phyloP scores from a whole-genome alignment of 805 yeast genomes.

The Candida andamanensis region DNA sequence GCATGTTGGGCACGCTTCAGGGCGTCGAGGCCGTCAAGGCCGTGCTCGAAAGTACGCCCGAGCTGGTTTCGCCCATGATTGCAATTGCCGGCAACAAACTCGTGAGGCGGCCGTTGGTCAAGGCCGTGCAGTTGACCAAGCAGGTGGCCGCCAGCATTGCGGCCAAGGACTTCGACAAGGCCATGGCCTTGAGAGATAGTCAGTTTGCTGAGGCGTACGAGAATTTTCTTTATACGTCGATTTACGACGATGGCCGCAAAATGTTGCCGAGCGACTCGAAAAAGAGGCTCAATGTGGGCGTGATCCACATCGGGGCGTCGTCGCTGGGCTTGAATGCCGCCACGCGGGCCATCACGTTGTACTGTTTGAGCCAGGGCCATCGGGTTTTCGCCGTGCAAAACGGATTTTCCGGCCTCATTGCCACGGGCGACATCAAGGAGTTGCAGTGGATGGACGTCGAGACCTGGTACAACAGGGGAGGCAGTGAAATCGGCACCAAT shows the following conservation, averaged over 20 bases:
- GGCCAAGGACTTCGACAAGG: constrained; percentile 59
- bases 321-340: constrained; percentile 76
- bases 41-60: constrained; percentile 61
- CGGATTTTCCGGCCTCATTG: constrained; percentile 67
- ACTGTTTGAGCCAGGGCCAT: constrained; percentile 74
- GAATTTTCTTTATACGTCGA: constrained; percentile 54
- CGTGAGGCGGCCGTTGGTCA: constrained; percentile 61
- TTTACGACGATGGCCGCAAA: constrained; percentile 30
- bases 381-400: constrained; percentile 65
- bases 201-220: constrained; percentile 61
- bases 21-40: constrained; percentile 82
- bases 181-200: constrained; percentile 66
- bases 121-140: constrained; percentile 67
- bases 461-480: constrained; percentile 72
- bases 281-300: constrained; percentile 59
- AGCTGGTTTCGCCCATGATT: constrained; percentile 75
- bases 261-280: constrained; percentile 41
- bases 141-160: constrained; percentile 68
- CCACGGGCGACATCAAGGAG: constrained; percentile 55
- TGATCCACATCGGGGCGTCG: constrained; percentile 76
- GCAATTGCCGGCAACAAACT: constrained; percentile 69
- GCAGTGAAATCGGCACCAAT: constrained; percentile 80
- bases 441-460: constrained; percentile 66
- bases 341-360: constrained; percentile 68
- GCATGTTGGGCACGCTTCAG: constrained; percentile 69